phyloP scores from a whole-genome alignment of 441 rosid species.

The Arabidopsis lyrata region DNA sequence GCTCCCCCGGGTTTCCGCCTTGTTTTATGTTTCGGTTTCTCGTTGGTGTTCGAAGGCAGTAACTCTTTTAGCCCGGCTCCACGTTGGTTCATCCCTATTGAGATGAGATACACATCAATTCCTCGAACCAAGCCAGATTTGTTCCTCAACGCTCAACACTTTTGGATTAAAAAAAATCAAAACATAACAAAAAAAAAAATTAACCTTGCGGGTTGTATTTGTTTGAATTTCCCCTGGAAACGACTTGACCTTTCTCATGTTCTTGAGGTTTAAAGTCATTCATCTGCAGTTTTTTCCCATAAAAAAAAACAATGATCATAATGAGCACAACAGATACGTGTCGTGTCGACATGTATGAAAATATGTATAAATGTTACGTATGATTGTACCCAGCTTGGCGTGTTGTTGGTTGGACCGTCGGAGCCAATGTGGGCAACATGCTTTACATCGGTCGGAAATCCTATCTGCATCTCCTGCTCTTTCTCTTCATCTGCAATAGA shows the following conservation, averaged over 20 bases:
- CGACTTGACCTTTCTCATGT: constrained; percentile 45
- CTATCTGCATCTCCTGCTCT: constrained; percentile 79
- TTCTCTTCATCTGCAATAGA: constrained; percentile 64
- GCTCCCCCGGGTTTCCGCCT: constrained; percentile 49
- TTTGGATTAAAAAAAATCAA: neutral
- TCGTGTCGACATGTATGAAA: neutral
- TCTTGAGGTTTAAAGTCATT: constrained; percentile 55
- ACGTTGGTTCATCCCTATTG: constrained; percentile 35
- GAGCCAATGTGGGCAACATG: constrained; percentile 90
- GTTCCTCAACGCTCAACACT: neutral
- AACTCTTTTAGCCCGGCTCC: constrained; percentile 39
- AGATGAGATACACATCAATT: constrained; percentile 19
- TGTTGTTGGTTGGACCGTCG: constrained; percentile 64
- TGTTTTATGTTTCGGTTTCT: constrained; percentile 58
- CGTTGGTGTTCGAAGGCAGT: constrained; percentile 37
- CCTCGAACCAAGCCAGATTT: constrained; percentile 9
- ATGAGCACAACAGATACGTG: neutral
- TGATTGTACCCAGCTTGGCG: constrained; percentile 73
- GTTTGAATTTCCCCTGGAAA: constrained; percentile 48
- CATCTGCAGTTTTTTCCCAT: constrained; percentile 63
- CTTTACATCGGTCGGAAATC: constrained; percentile 86
- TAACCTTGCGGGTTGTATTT: constrained; percentile 53
- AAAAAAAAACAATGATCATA: neutral
- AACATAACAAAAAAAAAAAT: neutral
- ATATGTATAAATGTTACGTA: neutral